phyloP scores from a whole-genome alignment of 257 asterid species.

The Lithospermum erythrorhizon region DNA sequence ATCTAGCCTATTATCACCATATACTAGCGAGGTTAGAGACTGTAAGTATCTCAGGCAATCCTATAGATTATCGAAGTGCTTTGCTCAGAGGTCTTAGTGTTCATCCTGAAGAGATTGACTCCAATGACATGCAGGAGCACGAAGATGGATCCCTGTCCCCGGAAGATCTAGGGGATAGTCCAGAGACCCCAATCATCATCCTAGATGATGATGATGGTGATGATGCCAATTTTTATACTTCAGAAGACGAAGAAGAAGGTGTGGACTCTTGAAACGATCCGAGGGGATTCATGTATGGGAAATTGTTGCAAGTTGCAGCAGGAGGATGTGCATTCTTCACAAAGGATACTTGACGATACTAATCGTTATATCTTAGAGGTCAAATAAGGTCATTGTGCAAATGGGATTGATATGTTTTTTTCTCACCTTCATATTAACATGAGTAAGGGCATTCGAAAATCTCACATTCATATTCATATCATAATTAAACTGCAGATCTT shows the following conservation, averaged over 20 bases:
- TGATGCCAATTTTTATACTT: neutral
- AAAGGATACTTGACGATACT: no score
- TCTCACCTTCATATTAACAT: no score
- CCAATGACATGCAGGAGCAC: slow-evolving; percentile 1
- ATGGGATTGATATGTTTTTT: no score
- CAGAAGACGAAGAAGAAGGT: neutral
- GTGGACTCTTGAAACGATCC: neutral
- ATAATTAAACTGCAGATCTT: no score
- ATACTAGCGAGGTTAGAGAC: slow-evolving; percentile 21
- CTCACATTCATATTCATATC: no score
- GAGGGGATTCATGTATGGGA: neutral
- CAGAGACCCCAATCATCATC: neutral
- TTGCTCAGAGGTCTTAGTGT: slow-evolving; percentile 11
- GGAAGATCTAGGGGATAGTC: neutral
- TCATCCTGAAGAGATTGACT: slow-evolving; percentile 8
- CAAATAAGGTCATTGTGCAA: no score
- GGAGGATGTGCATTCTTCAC: neutral
- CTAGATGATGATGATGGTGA: neutral
- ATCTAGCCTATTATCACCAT: slow-evolving; percentile 14
- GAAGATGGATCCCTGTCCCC: slow-evolving; percentile 9
- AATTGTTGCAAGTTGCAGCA: no score
- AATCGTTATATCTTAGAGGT: no score
- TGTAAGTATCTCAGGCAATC: neutral
- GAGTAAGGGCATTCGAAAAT: no score
- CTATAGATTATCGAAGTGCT: neutral